A percentile compares a stretch with the other conserved stretches of the same genome.
These are phyloP conservation scores for Ophiocordyceps unilateralis DNA, from an alignment of 2,329 filamentous ascomycete genomes.

Conservation along the genomic window DNA sequence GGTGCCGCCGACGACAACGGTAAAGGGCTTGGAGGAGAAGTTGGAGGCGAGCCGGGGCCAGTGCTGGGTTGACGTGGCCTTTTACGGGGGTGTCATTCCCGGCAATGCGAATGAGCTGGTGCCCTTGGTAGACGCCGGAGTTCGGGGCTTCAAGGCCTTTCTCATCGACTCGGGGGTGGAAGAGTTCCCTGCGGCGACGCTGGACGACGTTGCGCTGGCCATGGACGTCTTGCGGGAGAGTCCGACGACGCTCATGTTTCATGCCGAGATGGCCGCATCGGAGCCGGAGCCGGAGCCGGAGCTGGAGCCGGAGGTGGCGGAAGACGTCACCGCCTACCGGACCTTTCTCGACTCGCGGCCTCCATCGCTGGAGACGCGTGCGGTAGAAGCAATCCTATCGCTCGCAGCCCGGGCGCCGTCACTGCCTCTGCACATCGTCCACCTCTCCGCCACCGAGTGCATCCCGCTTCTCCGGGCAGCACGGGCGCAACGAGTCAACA, in stretches of 20 bases:
- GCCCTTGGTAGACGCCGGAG: conserved; percentile 66
- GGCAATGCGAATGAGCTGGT: conserved; percentile 70
- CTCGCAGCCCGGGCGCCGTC: conserved; percentile 65
- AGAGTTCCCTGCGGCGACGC: conserved; percentile 84
- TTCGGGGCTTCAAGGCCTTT: conserved; percentile 94
- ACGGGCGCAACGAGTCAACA: conserved; percentile 55
- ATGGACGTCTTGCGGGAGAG: conserved; percentile 66
- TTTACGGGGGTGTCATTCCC: conserved; percentile 88
- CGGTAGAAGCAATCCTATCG: conserved; percentile 71
- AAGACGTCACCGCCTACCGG: conserved; percentile 59
- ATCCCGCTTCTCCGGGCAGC: conserved; percentile 68
- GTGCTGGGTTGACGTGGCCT: conserved; percentile 98
- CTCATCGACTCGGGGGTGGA: conserved; percentile 94
- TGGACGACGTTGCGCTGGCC: conserved; percentile 59
- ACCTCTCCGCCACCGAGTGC: conserved; percentile 75
- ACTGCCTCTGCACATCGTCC: conserved; percentile 82
- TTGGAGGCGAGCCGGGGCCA: conserved; percentile 66
- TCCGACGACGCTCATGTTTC: conserved; percentile 93
- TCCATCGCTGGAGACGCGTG: conserved; percentile 77
- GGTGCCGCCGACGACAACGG: conserved; percentile 87
- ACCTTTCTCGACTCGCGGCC: conserved; percentile 89
- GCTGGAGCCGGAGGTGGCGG: conserved; percentile 19
- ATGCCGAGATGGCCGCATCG: conserved; percentile 95
- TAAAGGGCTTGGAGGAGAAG: conserved; percentile 70
- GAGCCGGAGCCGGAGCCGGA: conserved; percentile 13